Evolutionary conservation across 2,329 filamentous ascomycete genomes (phyloP).

Genomic region (Ophiostoma triangulosporum): DNA sequence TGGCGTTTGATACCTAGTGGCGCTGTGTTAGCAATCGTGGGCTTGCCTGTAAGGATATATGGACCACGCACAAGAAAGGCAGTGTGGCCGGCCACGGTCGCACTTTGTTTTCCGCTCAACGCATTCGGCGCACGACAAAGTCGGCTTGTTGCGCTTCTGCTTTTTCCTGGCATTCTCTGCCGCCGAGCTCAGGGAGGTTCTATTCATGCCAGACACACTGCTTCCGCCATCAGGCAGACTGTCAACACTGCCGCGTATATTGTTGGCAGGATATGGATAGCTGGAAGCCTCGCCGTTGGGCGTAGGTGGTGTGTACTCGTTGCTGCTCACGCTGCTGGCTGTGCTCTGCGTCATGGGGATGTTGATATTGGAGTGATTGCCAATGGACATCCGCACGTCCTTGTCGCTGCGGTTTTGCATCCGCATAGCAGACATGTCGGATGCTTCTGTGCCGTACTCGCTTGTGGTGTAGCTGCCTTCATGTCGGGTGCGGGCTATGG

Average conservation of each 20-base stretch:
- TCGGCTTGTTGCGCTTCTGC: constrained; percentile 76
- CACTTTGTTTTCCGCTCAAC: constrained; percentile 80
- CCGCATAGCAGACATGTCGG: neutral
- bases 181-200: neutral
- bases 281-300: constrained; percentile 3
- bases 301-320: constrained; percentile 9
- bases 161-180: constrained; percentile 38
- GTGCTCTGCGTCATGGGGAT: constrained; percentile 6
- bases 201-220: neutral
- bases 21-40: constrained; percentile 1
- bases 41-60: neutral
- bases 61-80: constrained; percentile 44
- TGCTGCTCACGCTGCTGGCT: constrained; percentile 11
- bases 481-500: constrained; percentile 2
- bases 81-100: constrained; percentile 58
- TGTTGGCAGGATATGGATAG: constrained; percentile 2
- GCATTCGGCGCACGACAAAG: constrained; percentile 64
- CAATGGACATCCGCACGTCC: constrained; percentile 11
- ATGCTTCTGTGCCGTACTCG: constrained; percentile 6
- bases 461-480: constrained; percentile 5
- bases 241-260: neutral
- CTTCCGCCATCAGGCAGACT: neutral
- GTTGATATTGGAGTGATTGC: constrained; percentile 8
- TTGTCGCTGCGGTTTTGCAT: constrained; percentile 6
- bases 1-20: constrained; percentile 49